Conservation (phyloP, 345 rosid species). For the Carallia pectinifolia region DNA sequence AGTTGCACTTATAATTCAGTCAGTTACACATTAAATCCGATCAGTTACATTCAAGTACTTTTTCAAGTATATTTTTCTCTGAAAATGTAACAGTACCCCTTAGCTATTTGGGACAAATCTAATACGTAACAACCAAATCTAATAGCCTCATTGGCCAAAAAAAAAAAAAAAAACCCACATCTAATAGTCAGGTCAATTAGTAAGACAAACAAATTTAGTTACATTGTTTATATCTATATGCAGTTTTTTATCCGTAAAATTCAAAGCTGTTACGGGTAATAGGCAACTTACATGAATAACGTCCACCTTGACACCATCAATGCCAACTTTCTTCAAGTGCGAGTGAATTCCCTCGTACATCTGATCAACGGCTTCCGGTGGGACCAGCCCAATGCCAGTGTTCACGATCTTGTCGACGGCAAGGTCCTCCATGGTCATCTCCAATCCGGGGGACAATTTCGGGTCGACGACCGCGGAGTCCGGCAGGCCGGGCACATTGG, state of each 20-base stretch:
- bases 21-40: too few relatives aligned
- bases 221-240: too few relatives aligned
- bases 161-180: too few relatives aligned
- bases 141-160: too few relatives aligned
- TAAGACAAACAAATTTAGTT: too few relatives aligned
- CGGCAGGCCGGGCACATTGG: constrained; percentile 64
- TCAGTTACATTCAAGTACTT: too few relatives aligned
- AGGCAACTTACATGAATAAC: constrained; percentile 78
- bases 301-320: constrained; percentile 98
- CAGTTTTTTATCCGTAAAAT: neutral
- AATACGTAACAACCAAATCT: too few relatives aligned
- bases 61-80: too few relatives aligned
- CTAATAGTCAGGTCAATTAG: too few relatives aligned
- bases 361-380: constrained; percentile 64
- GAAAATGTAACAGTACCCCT: too few relatives aligned
- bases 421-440: constrained; percentile 79
- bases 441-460: constrained; percentile 66
- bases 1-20: too few relatives aligned
- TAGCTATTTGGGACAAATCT: too few relatives aligned
- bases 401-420: constrained; percentile 87
- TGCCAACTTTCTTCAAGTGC: constrained; percentile 60
- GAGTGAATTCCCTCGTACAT: constrained; percentile 86
- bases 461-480: constrained; percentile 44
- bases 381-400: constrained; percentile 66
- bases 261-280: neutral